phyloP scores from a whole-genome alignment of 2,329 filamentous ascomycete species.

The Ophiostoma quercus region DNA sequence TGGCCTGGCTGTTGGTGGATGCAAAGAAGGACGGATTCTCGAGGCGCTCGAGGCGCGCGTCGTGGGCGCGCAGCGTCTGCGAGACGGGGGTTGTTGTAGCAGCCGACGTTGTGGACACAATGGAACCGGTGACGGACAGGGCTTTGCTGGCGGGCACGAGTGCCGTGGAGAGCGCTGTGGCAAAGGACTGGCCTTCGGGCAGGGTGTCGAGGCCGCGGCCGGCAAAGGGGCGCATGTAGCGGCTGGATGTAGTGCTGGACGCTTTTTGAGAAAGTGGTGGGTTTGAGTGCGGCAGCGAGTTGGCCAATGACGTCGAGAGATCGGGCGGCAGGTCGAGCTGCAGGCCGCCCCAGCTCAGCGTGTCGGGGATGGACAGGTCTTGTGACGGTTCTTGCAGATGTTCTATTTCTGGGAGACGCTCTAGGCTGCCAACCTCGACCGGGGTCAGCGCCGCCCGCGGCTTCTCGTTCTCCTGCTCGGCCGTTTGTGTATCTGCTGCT shows the following conservation, averaged over 20 bases:
- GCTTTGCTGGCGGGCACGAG: slow-evolving; percentile 34
- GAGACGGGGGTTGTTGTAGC: slow-evolving; percentile 31
- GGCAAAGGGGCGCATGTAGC: slow-evolving; percentile 51
- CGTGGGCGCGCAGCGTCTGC: slow-evolving; percentile 54
- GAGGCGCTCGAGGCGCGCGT: slow-evolving; percentile 60
- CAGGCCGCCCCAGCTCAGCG: slow-evolving; percentile 44
- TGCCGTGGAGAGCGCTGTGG: slow-evolving; percentile 14
- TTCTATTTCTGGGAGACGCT: slow-evolving; percentile 37
- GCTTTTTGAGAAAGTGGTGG: slow-evolving; percentile 35
- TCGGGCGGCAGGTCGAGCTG: slow-evolving; percentile 24
- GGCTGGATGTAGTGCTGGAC: slow-evolving; percentile 11
- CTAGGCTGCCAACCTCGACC: slow-evolving; percentile 36
- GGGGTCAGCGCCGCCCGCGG: slow-evolving; percentile 49
- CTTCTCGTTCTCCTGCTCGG: slow-evolving; percentile 49
- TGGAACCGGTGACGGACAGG: not conserved
- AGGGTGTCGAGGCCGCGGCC: slow-evolving; percentile 54
- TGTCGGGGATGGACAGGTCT: slow-evolving; percentile 48
- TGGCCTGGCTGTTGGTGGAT: slow-evolving; percentile 11
- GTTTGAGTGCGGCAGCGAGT: slow-evolving; percentile 28
- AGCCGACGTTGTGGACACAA: slow-evolving; percentile 32
- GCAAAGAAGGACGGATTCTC: slow-evolving; percentile 64
- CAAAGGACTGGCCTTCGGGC: slow-evolving; percentile 32
- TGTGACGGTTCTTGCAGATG: slow-evolving; percentile 27
- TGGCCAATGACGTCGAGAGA: not conserved
- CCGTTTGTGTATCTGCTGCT: not conserved